Conservation (phyloP, 495 filamentous ascomycete species). For the Trypethelium eluteriae region DNA sequence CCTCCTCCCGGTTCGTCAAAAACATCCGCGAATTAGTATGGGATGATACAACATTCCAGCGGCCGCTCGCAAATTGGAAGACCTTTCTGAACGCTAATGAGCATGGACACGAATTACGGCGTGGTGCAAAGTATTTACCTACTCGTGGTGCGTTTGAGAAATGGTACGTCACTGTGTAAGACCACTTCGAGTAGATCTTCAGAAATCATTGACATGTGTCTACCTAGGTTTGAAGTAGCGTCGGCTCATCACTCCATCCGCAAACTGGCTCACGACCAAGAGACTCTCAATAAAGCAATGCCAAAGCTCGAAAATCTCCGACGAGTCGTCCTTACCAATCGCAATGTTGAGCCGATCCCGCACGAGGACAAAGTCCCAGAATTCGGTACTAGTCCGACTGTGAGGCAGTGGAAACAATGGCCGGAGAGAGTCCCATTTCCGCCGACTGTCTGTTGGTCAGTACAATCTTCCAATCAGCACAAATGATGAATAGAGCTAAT, state of each 20-base stretch:
- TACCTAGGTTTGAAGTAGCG: neutral
- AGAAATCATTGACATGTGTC: no score
- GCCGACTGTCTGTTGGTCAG: conserved; percentile 1
- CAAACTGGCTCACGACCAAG: neutral
- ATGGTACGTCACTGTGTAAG: neutral
- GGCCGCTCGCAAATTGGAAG: neutral
- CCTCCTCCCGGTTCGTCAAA: neutral
- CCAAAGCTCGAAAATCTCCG: neutral
- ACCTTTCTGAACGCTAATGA: neutral
- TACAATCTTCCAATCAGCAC: neutral
- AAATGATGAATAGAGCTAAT: neutral
- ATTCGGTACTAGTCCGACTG: neutral
- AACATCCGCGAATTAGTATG: conserved; percentile 5
- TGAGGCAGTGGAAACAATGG: conserved; percentile 9
- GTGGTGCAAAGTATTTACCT: neutral
- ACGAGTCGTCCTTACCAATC: conserved; percentile 4
- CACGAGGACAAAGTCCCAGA: neutral
- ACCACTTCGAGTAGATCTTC: no score
- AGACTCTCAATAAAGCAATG: neutral
- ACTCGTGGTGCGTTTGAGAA: neutral
- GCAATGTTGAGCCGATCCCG: neutral
- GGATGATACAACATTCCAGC: conserved; percentile 3
- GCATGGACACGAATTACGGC: neutral
- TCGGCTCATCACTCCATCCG: neutral
- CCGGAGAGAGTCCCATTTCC: conserved; percentile 2